Conservation (phyloP, 768 basidiomycete genomes). For the Daedalea quercina region DNA sequence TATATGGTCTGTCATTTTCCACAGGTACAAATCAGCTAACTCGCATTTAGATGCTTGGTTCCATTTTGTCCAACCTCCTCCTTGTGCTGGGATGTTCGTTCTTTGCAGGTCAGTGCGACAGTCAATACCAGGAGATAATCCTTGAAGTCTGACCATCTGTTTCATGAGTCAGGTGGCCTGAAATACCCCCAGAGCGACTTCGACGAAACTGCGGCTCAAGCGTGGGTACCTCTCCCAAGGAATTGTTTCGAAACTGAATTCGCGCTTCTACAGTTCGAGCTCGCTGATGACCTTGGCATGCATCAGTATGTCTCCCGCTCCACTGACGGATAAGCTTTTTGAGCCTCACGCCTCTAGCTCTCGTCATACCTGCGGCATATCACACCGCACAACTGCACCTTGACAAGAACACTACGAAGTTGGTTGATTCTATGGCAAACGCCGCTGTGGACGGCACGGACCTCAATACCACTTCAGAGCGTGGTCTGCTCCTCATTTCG, state of each 20-base stretch:
- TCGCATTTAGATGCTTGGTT: conserved; percentile 68
- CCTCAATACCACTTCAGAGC: conserved; percentile 14
- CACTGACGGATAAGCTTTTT: neutral
- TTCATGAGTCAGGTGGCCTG: conserved; percentile 46
- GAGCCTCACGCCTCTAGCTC: conserved; percentile 33
- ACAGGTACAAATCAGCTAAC: neutral
- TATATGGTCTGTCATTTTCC: conserved; percentile 20
- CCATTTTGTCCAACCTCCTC: conserved; percentile 84
- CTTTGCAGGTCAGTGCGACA: conserved; percentile 76
- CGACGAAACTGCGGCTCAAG: conserved; percentile 80
- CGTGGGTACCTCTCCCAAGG: conserved; percentile 31
- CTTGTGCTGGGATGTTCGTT: conserved; percentile 90
- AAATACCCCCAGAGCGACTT: conserved; percentile 64
- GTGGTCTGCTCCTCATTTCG: conserved; percentile 69
- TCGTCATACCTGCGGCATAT: conserved; percentile 90
- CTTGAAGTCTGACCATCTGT: too few species aligned
- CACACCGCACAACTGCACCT: conserved; percentile 34
- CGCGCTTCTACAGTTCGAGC: conserved; percentile 23
- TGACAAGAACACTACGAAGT: neutral
- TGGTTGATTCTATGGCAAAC: neutral
- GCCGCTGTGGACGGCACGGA: conserved; percentile 12
- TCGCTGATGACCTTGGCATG: conserved; percentile 81
- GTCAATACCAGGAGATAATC: too few species aligned
- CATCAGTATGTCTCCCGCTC: conserved; percentile 51
- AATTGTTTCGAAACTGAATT: conserved; percentile 22